These are phyloP conservation scores for Mortierella claussenii DNA, from an alignment of 192 early-diverging fungal genomes.

Conservation along the genomic window DNA sequence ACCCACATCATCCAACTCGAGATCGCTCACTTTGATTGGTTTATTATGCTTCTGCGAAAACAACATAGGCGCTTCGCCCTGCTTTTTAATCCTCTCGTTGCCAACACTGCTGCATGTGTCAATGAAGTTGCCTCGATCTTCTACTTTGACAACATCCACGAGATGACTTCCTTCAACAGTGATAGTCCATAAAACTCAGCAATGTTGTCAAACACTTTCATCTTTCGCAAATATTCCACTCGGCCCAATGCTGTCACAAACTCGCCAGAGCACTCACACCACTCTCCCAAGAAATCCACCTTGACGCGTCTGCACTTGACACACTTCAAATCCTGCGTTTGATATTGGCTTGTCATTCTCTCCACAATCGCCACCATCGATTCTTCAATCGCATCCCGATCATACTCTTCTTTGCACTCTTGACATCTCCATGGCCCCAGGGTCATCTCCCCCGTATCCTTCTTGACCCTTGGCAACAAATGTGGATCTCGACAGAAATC, in stretches of 20 bases:
- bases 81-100: too few species aligned
- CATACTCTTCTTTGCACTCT: constrained; percentile 84
- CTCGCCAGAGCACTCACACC: constrained; percentile 82
- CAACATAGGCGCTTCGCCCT: too few species aligned
- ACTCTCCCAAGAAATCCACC: constrained; percentile 75
- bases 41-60: too few species aligned
- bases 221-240: constrained; percentile 63
- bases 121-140: too few species aligned
- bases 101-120: too few species aligned
- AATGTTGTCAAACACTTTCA: constrained; percentile 72
- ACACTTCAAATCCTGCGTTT: constrained; percentile 91
- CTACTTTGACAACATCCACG: constrained; percentile 55
- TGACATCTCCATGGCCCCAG: constrained; percentile 75
- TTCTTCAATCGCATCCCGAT: constrained; percentile 82
- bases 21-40: too few species aligned
- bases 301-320: constrained; percentile 83
- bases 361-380: constrained; percentile 81
- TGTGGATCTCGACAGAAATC: constrained; percentile 90
- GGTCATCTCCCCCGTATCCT: constrained; percentile 49
- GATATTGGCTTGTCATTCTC: constrained; percentile 74
- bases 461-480: constrained; percentile 62
- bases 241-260: constrained; percentile 63
- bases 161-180: constrained; percentile 66
- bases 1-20: too few species aligned
- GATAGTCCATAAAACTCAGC: constrained; percentile 66